These are phyloP conservation scores for Exobasidium cylindrosporum DNA, from an alignment of 1,284 basidiomycete genomes.

Conservation along the genomic window DNA sequence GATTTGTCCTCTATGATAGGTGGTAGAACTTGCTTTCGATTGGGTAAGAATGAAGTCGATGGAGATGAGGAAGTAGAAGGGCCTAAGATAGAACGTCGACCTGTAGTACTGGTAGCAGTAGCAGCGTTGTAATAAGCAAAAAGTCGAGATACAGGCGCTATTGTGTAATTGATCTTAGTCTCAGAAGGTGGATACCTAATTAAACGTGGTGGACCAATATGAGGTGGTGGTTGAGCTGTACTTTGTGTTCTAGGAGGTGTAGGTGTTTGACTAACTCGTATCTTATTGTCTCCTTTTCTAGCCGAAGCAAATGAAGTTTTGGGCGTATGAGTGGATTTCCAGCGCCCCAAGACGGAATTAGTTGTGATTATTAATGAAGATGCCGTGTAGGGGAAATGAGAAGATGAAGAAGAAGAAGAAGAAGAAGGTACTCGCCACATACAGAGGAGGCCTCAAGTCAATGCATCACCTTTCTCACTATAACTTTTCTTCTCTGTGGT, in stretches of 20 bases:
- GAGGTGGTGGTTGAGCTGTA: constrained; percentile 16
- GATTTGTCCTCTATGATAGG: background rate
- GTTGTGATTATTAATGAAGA: background rate
- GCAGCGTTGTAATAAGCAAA: constrained; percentile 20
- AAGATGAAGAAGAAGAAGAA: background rate
- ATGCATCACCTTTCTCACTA: too few relatives aligned
- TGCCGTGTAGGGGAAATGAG: background rate
- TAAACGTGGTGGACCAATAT: constrained; percentile 12
- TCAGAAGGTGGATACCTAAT: constrained; percentile 11
- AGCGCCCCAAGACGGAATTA: background rate
- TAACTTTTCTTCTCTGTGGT: too few relatives aligned
- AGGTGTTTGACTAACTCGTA: background rate
- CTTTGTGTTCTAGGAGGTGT: background rate
- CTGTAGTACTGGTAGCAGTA: constrained; percentile 23
- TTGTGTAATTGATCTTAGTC: constrained; percentile 15
- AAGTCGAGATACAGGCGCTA: constrained; percentile 20
- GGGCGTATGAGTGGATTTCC: background rate
- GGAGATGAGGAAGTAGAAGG: constrained; percentile 18
- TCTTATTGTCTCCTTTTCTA: background rate
- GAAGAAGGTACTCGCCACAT: background rate
- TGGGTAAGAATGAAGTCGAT: constrained; percentile 6
- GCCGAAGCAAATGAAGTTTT: background rate
- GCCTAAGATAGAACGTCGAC: constrained; percentile 2
- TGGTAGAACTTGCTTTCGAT: background rate
- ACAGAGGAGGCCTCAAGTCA: too few relatives aligned